Conservation (phyloP, 2,329 filamentous ascomycete species). For the Aspergillus sp. region DNA sequence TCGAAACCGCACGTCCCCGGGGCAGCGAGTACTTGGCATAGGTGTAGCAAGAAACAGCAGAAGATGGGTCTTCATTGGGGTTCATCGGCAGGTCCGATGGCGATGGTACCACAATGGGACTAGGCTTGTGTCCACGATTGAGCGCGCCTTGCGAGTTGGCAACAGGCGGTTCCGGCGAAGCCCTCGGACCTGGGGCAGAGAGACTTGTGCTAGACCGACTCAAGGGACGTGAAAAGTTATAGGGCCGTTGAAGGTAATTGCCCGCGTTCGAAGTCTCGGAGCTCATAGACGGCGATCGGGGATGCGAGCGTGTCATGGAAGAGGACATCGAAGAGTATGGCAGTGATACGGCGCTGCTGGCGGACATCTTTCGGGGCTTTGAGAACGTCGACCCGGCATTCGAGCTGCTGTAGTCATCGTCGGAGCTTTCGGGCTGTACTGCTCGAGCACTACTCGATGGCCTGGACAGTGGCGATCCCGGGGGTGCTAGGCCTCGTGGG, state of each 20-base stretch:
- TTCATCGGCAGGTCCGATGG: conserved; percentile 23
- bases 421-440: conserved; percentile 64
- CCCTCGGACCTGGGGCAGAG: conserved; percentile 34
- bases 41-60: conserved; percentile 71
- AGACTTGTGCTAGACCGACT: conserved; percentile 57
- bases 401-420: conserved; percentile 67
- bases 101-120: conserved; percentile 37
- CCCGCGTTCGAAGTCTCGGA: conserved; percentile 74
- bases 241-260: conserved; percentile 66
- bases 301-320: conserved; percentile 62
- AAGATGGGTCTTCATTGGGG: conserved; percentile 33
- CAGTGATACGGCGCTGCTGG: conserved; percentile 64
- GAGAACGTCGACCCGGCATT: conserved; percentile 64
- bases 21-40: conserved; percentile 85
- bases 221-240: conserved; percentile 91
- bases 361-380: conserved; percentile 74
- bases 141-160: conserved; percentile 23
- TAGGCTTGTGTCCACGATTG: conserved; percentile 30
- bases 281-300: conserved; percentile 78
- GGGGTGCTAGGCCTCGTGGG: conserved; percentile 47
- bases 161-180: conserved; percentile 39
- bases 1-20: conserved; percentile 75
- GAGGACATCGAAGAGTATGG: conserved; percentile 64
- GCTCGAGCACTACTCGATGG: conserved; percentile 57
- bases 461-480: conserved; percentile 46